A percentile compares a stretch with the other conserved stretches of the same genome.
Evolutionary conservation across 1,139 yeast species (phyloP).

Genomic region (Candida anutae): DNA sequence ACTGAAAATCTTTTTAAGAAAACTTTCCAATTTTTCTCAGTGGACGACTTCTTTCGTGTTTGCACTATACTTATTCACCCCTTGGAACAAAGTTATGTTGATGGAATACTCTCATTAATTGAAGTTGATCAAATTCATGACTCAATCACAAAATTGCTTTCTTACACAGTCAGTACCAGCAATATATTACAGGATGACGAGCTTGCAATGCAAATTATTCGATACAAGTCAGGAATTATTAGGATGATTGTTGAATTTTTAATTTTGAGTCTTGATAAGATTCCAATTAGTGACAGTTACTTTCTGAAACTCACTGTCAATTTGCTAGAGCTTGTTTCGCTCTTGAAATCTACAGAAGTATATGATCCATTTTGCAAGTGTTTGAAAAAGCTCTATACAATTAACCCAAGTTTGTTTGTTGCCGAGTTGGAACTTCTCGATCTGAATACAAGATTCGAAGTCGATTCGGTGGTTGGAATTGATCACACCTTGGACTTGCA

Average conservation of each 20-base stretch:
- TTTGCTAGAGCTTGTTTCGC: slow-evolving; percentile 26
- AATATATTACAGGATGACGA: slow-evolving; percentile 24
- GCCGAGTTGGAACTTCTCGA: slow-evolving; percentile 20
- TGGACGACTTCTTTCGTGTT: slow-evolving; percentile 29
- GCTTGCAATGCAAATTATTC: slow-evolving; percentile 29
- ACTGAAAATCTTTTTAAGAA: slow-evolving; percentile 20
- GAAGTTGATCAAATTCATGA: slow-evolving; percentile 23
- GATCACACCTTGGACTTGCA: slow-evolving; percentile 16
- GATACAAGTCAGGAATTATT: slow-evolving; percentile 23
- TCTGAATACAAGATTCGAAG: slow-evolving; percentile 22
- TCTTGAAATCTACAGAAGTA: slow-evolving; percentile 26
- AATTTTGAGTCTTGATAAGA: slow-evolving; percentile 17
- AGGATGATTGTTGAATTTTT: slow-evolving; percentile 23
- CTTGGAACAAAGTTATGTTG: slow-evolving; percentile 15
- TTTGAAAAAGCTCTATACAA: slow-evolving; percentile 22
- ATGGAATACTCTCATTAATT: slow-evolving; percentile 16
- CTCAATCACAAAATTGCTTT: slow-evolving; percentile 19
- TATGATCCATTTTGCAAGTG: slow-evolving; percentile 17
- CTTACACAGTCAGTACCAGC: slow-evolving; percentile 24
- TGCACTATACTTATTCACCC: slow-evolving; percentile 22
- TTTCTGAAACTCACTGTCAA: slow-evolving; percentile 21
- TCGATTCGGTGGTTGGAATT: slow-evolving; percentile 26
- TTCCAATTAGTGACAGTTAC: slow-evolving; percentile 27
- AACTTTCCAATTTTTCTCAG: slow-evolving; percentile 16
- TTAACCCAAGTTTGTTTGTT: slow-evolving; percentile 22